Evolutionary conservation across 352 stramenopile species (phyloP).

Genomic region (Aphanomyces euteiches): DNA sequence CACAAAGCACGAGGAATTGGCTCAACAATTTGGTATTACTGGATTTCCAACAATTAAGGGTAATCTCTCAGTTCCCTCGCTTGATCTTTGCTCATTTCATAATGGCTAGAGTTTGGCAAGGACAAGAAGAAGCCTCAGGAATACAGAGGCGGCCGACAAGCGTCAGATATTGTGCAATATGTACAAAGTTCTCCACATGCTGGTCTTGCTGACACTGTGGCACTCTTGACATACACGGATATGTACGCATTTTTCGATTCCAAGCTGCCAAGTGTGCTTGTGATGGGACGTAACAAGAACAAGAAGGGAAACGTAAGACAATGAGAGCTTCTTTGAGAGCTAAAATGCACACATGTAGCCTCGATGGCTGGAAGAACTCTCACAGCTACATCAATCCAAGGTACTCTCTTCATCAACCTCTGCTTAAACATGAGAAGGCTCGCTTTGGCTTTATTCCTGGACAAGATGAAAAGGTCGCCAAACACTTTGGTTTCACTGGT

Average conservation of each 20-base stretch:
- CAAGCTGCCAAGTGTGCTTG: conserved; percentile 53
- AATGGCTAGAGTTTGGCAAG: conserved; percentile 52
- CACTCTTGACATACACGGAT: conserved; percentile 49
- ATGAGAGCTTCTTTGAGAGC: not conserved
- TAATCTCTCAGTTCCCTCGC: not conserved
- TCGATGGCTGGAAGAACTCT: conserved; percentile 57
- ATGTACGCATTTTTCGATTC: conserved; percentile 59
- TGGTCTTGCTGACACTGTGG: conserved; percentile 48
- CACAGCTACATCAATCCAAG: conserved; percentile 51
- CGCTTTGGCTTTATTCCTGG: conserved; percentile 57
- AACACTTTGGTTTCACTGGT: conserved; percentile 56
- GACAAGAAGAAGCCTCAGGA: conserved; percentile 78
- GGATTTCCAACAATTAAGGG: conserved; percentile 81
- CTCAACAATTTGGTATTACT: conserved; percentile 72
- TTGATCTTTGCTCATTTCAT: not conserved
- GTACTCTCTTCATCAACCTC: conserved; percentile 23
- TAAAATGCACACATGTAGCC: conserved; percentile 30
- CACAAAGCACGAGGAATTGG: conserved; percentile 53
- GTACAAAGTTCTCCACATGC: conserved; percentile 63
- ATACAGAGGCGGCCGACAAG: conserved; percentile 61
- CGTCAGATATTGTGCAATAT: conserved; percentile 65
- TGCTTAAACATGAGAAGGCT: conserved; percentile 29
- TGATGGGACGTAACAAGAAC: conserved; percentile 57
- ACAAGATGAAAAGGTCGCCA: conserved; percentile 62
- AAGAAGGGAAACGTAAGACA: conserved; percentile 34